Evolutionary conservation across 1,139 yeast genomes (phyloP), one percentile per base, ranked within the genome.

Genomic region (Meyerozyma sp.): DNA sequence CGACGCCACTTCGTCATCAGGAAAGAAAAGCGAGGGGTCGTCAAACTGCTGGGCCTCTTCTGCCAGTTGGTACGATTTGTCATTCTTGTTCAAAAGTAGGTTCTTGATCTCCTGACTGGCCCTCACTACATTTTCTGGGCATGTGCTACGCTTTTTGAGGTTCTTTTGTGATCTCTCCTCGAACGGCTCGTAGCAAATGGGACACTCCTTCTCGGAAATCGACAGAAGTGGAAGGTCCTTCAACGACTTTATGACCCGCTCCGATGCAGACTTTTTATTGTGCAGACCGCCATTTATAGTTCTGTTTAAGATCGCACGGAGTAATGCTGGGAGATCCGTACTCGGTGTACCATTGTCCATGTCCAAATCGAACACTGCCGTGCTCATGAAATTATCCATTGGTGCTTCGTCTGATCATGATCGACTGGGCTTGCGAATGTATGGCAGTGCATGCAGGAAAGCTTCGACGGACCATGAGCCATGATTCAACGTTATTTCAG

Each of bases 171-270:
- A 35, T 16, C 26, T 41, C 27, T 45, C 40, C 39, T 61, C 70
- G 44, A 65, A 68, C 1, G 55, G 44, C n/a, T 71, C 76, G 48
- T 66, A 72, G 51, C 77, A 72, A 21, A 72, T 72, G 3, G 77
- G 73, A 50, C 77, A 72, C n/a, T 64, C 66, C 25, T 51, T 51
- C 26, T 59, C 62, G 3, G 50, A 49, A 13, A 64, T 42, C 4
- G 44, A 49, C 14, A 44, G 46, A 2, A 49, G n/a, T 16, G 59
- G 61, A n/a, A 68, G 62, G 20, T 55, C 59, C 36, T 53, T 51
- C 37, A 72, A 57, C 30, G 66, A 60, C 13, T 61, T 67, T 34
- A 70, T 70, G 20, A 75, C 75, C 36, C 68, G 73, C 16, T 65
- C 68, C 1, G 75, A 68, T 1, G 76, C 75, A 46, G 59, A 62